Base-by-base conservation (phyloP, 73 alveolate species). In the Effrenium voratum region DNA sequence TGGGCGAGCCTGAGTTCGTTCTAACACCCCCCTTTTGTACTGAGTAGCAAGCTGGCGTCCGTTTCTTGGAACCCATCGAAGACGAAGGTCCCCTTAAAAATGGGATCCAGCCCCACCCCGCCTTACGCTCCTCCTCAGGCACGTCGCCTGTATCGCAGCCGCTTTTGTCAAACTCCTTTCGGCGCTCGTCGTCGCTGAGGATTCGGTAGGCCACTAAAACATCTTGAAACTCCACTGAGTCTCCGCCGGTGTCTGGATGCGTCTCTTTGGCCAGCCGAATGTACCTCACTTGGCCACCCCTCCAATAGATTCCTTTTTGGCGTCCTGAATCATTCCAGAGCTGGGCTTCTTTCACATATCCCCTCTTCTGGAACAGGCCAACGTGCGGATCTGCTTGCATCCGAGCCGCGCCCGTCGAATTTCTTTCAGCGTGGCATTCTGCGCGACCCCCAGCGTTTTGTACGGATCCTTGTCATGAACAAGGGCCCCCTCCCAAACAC, bases 211-310 rank as follows among this genome's bases (percentile, higher is more conserved):
- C 97, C 97, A 90, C 88, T 76, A 90, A 87, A 68, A 57, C 87
- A 70, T 90, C 97, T 70, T 90, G 97, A 47, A 90, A 90, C 55
- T 40, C 75, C 88, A 68, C 97, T 1, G 88, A 86, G 55, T 90
- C 97, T 43, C 97, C 97, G 52, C 97, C 97, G 32, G 97, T 90
- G 80, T 90, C 97, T 47, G 97, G 97, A 70, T 90, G 97, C 28
- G 97, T 90, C 87, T 90, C 97, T 70, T 90, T 90, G 86, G 97
- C 97, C 88, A 90, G 87, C 60, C 87, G 86, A 41, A 90, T 90
- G 87, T 90, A 90, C 97, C 97, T 90, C 46, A 30, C 40, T 6
- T 3, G 30, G n/a, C n/a, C n/a, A n/a, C n/a, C n/a, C n/a, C n/a
- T n/a, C n/a, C n/a, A n/a, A n/a, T n/a, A n/a, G n/a, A n/a, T n/a